Percentiles rank a stretch among this genome's conserved stretches.
These are phyloP conservation scores for Lignosus rhinocerotis DNA, from an alignment of 1,284 basidiomycete species.

Conservation along the genomic window DNA sequence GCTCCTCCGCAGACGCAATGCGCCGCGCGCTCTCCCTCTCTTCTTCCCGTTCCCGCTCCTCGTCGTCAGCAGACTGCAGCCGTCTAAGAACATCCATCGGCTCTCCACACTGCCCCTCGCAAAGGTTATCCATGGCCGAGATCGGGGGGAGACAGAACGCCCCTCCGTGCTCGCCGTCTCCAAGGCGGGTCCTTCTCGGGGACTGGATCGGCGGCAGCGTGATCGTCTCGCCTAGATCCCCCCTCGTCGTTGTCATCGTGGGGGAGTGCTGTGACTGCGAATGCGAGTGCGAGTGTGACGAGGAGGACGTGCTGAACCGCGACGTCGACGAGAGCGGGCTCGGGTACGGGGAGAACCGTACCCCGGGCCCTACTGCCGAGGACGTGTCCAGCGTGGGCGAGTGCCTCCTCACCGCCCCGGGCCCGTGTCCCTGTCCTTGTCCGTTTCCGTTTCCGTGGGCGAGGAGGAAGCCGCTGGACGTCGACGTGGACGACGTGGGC, in stretches of 20 bases:
- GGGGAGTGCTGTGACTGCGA: not conserved
- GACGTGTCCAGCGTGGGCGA: conserved; percentile 20
- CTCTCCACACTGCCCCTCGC: conserved; percentile 52
- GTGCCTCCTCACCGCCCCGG: conserved; percentile 9
- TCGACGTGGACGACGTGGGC: conserved; percentile 11
- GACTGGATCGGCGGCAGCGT: conserved; percentile 55
- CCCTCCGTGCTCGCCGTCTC: conserved; percentile 1
- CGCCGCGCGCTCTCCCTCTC: not conserved
- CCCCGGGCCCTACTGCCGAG: not conserved
- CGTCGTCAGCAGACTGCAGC: conserved; percentile 50
- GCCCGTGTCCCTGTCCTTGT: not conserved
- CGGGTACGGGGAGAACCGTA: conserved; percentile 47
- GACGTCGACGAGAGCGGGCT: conserved; percentile 28
- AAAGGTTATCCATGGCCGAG: conserved; percentile 60
- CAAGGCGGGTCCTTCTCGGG: conserved; percentile 12
- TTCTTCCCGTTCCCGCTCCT: conserved; percentile 1
- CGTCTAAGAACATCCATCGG: conserved; percentile 63
- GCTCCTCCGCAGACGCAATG: not conserved
- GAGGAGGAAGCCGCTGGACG: conserved; percentile 11
- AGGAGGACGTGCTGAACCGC: conserved; percentile 9
- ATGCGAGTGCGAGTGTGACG: not conserved
- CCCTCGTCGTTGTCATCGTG: not conserved
- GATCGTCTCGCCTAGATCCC: conserved; percentile 38
- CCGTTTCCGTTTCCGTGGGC: not conserved
- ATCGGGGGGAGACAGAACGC: conserved; percentile 64